A percentile compares a stretch with the other conserved stretches of the same genome.
phyloP scores from a whole-genome alignment of 305 asterid genomes.

The Solanum chacoense region DNA sequence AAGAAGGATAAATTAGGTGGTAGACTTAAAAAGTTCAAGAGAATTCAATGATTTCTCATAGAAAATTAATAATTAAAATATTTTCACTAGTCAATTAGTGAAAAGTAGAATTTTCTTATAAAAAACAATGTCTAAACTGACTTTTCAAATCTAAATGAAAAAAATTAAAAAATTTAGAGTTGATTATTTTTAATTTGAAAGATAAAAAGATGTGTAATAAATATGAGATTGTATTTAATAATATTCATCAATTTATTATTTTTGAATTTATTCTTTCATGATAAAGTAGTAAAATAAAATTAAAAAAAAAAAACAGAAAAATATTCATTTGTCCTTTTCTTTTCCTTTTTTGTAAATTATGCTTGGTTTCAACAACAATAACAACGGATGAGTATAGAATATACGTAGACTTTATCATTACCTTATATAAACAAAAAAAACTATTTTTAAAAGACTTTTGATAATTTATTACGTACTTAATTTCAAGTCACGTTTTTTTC shows the following conservation, averaged over 20 bases:
- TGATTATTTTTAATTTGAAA: background rate
- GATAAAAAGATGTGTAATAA: background rate
- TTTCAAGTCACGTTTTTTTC: fast-evolving
- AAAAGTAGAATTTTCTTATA: background rate
- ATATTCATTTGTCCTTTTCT: too few relatives aligned
- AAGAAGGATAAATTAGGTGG: background rate
- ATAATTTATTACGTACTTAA: too few relatives aligned
- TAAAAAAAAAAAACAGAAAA: background rate
- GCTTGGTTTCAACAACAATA: too few relatives aligned
- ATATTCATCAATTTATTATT: background rate
- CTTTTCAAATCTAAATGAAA: background rate
- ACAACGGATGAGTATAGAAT: fast-evolving
- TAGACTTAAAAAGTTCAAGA: background rate
- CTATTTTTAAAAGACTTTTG: too few relatives aligned
- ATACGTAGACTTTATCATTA: too few relatives aligned
- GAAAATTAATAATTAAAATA: background rate
- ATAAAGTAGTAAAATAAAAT: background rate
- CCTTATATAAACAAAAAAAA: too few relatives aligned
- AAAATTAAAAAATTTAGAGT: background rate
- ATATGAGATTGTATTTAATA: background rate
- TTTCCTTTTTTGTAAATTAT: too few relatives aligned
- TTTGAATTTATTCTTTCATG: background rate
- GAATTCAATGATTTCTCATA: background rate
- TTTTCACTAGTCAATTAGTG: background rate
- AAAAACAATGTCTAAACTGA: background rate